Percentiles rank a stretch among this genome's conserved stretches.
Evolutionary conservation across 1,139 yeast species (phyloP).

Genomic region (Candida pseudoviswanathii): DNA sequence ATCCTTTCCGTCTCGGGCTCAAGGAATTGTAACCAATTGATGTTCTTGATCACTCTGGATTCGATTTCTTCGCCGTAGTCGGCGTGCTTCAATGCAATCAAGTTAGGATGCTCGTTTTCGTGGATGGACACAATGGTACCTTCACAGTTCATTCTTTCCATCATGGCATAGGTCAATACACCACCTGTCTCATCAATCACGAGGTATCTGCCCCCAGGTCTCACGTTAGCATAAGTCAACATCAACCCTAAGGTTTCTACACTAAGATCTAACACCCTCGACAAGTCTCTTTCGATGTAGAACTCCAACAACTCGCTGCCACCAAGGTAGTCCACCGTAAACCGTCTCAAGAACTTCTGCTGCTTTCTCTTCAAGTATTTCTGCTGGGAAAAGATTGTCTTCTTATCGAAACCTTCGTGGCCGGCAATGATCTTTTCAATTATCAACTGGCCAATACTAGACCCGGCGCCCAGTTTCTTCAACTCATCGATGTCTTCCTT

Average conservation of each 20-base stretch:
- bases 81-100: conserved; percentile 68
- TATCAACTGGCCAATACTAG: conserved; percentile 74
- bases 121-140: conserved; percentile 81
- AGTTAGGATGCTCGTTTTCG: conserved; percentile 90
- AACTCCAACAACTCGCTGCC: conserved; percentile 74
- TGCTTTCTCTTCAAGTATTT: conserved; percentile 90
- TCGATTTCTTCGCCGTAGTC: conserved; percentile 57
- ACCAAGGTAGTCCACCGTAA: conserved; percentile 80
- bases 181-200: conserved; percentile 94
- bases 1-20: conserved; percentile 71
- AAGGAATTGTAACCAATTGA: conserved; percentile 77
- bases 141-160: conserved; percentile 86
- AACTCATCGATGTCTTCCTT: conserved; percentile 78
- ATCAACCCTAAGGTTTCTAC: conserved; percentile 80
- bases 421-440: conserved; percentile 80
- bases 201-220: conserved; percentile 87
- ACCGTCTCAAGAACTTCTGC: conserved; percentile 83
- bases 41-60: conserved; percentile 57
- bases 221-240: conserved; percentile 75
- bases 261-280: conserved; percentile 77
- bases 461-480: conserved; percentile 65
- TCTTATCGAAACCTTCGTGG: conserved; percentile 85
- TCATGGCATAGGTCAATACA: conserved; percentile 72
- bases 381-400: conserved; percentile 87
- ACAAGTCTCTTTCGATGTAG: conserved; percentile 71